Conservation (phyloP, 2,329 filamentous ascomycete genomes). For the Aspergillus sclerotialis region DNA sequence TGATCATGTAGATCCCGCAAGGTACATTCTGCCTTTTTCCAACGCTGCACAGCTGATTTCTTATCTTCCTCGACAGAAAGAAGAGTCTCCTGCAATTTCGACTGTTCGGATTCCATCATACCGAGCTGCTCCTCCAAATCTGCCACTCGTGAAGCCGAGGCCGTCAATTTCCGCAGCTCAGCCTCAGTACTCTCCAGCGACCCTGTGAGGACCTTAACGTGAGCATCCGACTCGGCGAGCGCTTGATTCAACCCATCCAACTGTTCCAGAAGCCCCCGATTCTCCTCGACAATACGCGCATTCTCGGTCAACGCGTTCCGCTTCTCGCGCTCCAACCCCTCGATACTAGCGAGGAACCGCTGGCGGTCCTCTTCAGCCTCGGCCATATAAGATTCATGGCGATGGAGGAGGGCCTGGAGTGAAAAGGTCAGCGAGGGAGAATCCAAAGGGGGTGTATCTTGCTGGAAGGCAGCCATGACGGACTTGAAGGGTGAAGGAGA, state of each 20-base stretch:
- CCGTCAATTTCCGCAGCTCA: constrained; percentile 66
- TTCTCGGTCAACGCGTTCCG: constrained; percentile 68
- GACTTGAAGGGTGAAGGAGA: constrained; percentile 23
- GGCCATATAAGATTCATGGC: constrained; percentile 90
- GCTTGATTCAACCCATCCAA: constrained; percentile 75
- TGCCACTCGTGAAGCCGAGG: constrained; percentile 65
- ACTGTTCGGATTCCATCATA: constrained; percentile 75
- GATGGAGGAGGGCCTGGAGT: constrained; percentile 77
- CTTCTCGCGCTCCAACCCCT: constrained; percentile 68
- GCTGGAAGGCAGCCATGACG: constrained; percentile 23
- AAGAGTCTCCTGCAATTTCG: constrained; percentile 61
- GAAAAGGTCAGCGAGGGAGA: constrained; percentile 61
- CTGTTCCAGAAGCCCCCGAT: constrained; percentile 71
- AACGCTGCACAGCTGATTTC: constrained; percentile 70
- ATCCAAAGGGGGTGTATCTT: constrained; percentile 11
- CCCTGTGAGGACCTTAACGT: constrained; percentile 68
- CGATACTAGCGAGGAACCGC: constrained; percentile 65
- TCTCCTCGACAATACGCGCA: constrained; percentile 71
- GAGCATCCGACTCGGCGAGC: constrained; percentile 72
- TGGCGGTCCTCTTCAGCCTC: constrained; percentile 81
- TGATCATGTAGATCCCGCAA: constrained; percentile 77
- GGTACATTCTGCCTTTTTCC: constrained; percentile 75
- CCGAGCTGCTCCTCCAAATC: constrained; percentile 74
- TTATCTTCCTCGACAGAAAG: constrained; percentile 65
- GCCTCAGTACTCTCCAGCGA: constrained; percentile 71